Evolutionary conservation across 2,329 filamentous ascomycete species (phyloP).

Genomic region (Xylariaceae sp.): DNA sequence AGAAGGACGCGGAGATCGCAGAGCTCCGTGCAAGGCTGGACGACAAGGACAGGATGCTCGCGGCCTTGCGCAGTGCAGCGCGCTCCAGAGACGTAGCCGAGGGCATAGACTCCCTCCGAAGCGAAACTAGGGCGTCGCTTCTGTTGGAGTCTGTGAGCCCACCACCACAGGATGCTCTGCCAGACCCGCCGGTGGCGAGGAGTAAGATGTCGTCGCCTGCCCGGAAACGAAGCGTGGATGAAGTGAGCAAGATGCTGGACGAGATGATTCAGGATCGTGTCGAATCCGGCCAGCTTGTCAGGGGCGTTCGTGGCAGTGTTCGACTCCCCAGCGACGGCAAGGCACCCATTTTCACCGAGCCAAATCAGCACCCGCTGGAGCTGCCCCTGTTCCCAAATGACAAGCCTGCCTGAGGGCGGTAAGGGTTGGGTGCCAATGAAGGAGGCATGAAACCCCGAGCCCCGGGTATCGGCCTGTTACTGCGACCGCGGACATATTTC

Average conservation of each 20-base stretch:
- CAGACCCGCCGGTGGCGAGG: conserved; percentile 25
- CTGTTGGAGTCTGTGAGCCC: conserved; percentile 31
- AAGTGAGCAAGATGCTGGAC: conserved; percentile 89
- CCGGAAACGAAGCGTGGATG: conserved; percentile 68
- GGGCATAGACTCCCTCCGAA: conserved; percentile 32
- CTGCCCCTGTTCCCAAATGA: too few relatives aligned
- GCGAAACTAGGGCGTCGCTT: conserved; percentile 29
- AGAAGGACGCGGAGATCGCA: conserved; percentile 89
- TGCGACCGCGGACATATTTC: conserved; percentile 24
- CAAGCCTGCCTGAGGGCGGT: too few relatives aligned
- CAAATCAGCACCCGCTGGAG: conserved; percentile 27
- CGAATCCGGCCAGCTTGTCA: conserved; percentile 66
- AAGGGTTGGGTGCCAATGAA: too few relatives aligned
- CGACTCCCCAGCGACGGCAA: conserved; percentile 48
- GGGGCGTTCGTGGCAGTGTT: conserved; percentile 62
- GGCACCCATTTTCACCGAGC: conserved; percentile 32
- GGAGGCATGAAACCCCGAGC: too few relatives aligned
- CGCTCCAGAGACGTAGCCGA: conserved; percentile 81
- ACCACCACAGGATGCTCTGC: conserved; percentile 28
- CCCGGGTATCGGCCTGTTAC: conserved; percentile 16
- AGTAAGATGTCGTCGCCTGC: conserved; percentile 30
- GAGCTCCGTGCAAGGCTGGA: conserved; percentile 85
- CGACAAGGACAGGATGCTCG: conserved; percentile 91
- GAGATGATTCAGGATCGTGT: conserved; percentile 93
- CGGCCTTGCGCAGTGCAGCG: conserved; percentile 77